Evolutionary conservation across 2,329 filamentous ascomycete genomes (phyloP).

Genomic region (Epichloe sp.): DNA sequence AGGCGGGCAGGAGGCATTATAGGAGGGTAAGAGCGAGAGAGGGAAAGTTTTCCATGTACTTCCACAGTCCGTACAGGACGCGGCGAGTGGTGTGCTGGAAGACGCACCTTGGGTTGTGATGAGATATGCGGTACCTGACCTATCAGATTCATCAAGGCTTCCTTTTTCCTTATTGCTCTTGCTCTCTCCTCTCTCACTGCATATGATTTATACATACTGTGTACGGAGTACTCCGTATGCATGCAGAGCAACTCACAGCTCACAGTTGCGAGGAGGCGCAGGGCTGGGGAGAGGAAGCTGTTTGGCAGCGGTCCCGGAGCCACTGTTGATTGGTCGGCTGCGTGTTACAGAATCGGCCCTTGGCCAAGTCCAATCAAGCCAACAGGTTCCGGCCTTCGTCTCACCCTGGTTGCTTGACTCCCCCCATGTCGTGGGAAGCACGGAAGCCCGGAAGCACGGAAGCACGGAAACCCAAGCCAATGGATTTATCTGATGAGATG

Average conservation of each 20-base stretch:
- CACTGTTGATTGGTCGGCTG: background rate
- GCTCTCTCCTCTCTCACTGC: background rate
- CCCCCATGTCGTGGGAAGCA: background rate
- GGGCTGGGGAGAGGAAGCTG: conserved; percentile 1
- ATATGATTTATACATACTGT: background rate
- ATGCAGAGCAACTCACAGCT: background rate
- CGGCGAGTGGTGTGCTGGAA: background rate
- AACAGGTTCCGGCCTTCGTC: background rate
- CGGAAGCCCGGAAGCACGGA: background rate
- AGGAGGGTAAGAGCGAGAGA: too few relatives aligned
- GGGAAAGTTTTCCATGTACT: too few relatives aligned
- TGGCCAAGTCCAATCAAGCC: background rate
- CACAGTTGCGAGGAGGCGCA: background rate
- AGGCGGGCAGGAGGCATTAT: background rate
- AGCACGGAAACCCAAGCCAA: background rate
- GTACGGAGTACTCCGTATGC: background rate
- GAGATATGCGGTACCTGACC: background rate
- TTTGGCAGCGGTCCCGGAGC: background rate
- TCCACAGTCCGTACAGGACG: too few relatives aligned
- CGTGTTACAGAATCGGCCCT: conserved; percentile 2
- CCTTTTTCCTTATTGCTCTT: background rate
- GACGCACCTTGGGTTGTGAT: background rate
- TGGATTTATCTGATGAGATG: background rate
- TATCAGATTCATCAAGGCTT: background rate
- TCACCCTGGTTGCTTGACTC: conserved; percentile 1